Evolutionary conservation across 2,329 filamentous ascomycete species (phyloP).

Genomic region (Hypoxylon sp.): DNA sequence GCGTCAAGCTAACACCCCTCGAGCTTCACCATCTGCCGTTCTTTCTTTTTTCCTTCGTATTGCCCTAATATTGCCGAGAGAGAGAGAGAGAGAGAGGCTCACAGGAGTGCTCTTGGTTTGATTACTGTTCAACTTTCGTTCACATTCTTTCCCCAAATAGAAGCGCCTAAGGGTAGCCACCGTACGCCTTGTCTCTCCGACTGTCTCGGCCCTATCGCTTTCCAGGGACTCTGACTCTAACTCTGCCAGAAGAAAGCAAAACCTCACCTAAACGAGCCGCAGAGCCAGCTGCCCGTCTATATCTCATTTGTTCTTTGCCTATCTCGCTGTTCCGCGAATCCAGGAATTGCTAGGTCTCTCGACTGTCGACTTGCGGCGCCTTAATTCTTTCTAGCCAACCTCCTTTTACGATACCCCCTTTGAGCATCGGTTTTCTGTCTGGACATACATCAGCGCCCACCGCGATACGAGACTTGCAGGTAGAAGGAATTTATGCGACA

Average conservation of each 20-base stretch:
- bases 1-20: slow-evolving; percentile 3
- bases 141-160: slow-evolving; percentile 21
- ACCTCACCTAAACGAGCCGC: slow-evolving; percentile 16
- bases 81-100: no score
- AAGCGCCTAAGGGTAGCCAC: slow-evolving; percentile 2
- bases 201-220: slow-evolving; percentile 29
- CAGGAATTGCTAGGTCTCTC: slow-evolving; percentile 22
- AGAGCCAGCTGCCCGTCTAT: slow-evolving; percentile 21
- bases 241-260: slow-evolving; percentile 27
- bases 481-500: slow-evolving; percentile 6
- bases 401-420: slow-evolving; percentile 27
- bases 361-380: slow-evolving; percentile 16
- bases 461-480: slow-evolving; percentile 16
- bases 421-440: slow-evolving; percentile 8
- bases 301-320: slow-evolving; percentile 37
- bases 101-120: slow-evolving; percentile 8
- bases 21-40: slow-evolving; percentile 22
- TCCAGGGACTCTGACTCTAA: slow-evolving; percentile 8
- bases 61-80: slow-evolving; percentile 12
- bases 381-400: slow-evolving; percentile 14
- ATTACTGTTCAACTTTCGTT: slow-evolving; percentile 6
- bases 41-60: slow-evolving; percentile 13
- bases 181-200: slow-evolving; percentile 22
- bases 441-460: slow-evolving; percentile 1
- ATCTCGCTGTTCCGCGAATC: slow-evolving; percentile 21